phyloP scores from a whole-genome alignment of 2,329 filamentous ascomycete species.

The Neurospora sp. region DNA sequence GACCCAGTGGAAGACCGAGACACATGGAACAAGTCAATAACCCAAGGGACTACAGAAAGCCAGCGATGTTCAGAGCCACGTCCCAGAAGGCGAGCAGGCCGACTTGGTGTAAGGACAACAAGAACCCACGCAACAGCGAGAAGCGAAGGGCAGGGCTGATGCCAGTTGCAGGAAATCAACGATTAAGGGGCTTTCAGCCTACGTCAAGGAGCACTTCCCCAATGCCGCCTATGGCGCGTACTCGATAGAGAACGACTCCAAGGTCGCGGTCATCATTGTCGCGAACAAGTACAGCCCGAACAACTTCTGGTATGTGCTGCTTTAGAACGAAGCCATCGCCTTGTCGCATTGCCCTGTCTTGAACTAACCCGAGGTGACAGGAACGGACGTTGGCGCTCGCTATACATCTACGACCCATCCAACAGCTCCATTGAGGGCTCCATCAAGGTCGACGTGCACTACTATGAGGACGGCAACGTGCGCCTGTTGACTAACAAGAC shows the following conservation, averaged over 20 bases:
- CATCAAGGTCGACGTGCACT: slow-evolving; percentile 93
- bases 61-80: slow-evolving; percentile 69
- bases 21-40: slow-evolving; percentile 1
- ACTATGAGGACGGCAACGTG: slow-evolving; percentile 99
- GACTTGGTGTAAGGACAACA: slow-evolving; percentile 62
- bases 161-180: slow-evolving; percentile 60
- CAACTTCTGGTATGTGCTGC: slow-evolving; percentile 72
- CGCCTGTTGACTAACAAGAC: slow-evolving; percentile 83
- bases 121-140: neutral
- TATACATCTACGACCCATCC: slow-evolving; percentile 70
- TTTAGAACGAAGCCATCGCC: neutral
- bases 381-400: slow-evolving; percentile 93
- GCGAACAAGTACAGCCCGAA: slow-evolving; percentile 96
- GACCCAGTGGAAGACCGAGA: slow-evolving; percentile 3
- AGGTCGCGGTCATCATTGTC: slow-evolving; percentile 73
- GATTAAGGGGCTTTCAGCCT: slow-evolving; percentile 63
- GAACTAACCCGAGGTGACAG: slow-evolving; percentile 29
- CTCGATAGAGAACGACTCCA: slow-evolving; percentile 64
- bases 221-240: slow-evolving; percentile 74
- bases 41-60: slow-evolving; percentile 51
- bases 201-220: slow-evolving; percentile 83
- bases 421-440: slow-evolving; percentile 61
- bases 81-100: slow-evolving; percentile 63
- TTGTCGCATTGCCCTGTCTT: neutral
- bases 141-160: neutral